Conservation (phyloP, 148 eudicot species). For the Rhododendron vialii region DNA sequence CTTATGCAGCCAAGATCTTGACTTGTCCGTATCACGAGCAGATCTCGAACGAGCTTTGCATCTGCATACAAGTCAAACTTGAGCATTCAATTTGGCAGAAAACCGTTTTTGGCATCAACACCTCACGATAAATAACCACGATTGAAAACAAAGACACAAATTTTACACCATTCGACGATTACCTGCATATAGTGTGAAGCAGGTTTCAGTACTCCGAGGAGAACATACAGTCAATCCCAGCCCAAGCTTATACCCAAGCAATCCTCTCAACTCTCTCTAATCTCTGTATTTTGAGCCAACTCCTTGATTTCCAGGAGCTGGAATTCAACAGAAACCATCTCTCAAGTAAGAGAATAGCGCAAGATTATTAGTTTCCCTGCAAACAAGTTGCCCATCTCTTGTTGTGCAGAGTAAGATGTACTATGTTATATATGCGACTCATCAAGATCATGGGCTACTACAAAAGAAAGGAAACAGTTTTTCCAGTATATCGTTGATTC, state of each 20-base stretch:
- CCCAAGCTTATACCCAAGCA: too few species aligned
- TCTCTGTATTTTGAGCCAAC: background rate
- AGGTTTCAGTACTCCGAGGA: too few species aligned
- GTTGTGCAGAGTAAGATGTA: background rate
- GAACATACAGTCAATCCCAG: too few species aligned
- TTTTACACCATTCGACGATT: too few species aligned
- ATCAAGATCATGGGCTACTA: background rate
- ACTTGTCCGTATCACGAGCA: background rate
- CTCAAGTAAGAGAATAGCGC: background rate
- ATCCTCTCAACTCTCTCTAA: too few species aligned
- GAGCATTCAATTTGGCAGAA: background rate
- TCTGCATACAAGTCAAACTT: background rate
- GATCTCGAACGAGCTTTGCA: background rate
- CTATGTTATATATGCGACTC: background rate
- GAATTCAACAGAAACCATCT: background rate
- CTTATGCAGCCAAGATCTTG: background rate
- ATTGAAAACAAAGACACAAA: background rate
- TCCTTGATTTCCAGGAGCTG: background rate
- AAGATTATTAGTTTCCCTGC: background rate
- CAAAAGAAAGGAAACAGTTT: background rate
- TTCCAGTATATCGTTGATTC: background rate
- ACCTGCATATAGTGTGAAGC: too few species aligned
- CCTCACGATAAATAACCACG: background rate
- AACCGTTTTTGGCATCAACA: background rate
- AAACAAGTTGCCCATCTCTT: background rate